Conservation (phyloP, 176 grass and related monocot genomes). For the Cymbopogon citratus region DNA sequence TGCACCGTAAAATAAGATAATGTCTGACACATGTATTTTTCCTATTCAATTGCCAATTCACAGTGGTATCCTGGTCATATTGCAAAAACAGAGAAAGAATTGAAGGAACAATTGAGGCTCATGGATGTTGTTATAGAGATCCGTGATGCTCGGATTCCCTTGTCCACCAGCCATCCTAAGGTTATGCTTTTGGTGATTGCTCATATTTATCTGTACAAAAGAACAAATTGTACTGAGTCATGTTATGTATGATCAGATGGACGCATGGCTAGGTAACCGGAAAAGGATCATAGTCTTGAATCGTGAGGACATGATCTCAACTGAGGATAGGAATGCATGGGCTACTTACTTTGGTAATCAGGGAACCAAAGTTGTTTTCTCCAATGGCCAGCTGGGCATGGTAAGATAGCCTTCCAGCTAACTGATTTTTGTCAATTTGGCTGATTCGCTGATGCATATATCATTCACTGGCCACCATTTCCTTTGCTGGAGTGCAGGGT, state of each 20-base stretch:
- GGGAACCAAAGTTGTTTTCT: constrained; percentile 74
- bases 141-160: constrained; percentile 86
- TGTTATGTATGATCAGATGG: constrained; percentile 59
- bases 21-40: neutral
- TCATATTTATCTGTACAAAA: constrained; percentile 3
- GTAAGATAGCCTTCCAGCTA: constrained; percentile 41
- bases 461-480: neutral
- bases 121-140: constrained; percentile 99
- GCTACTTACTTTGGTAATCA: constrained; percentile 79
- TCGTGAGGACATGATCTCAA: constrained; percentile 92
- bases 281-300: constrained; percentile 95
- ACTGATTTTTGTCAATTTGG: neutral
- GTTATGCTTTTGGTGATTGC: constrained; percentile 33
- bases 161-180: constrained; percentile 94
- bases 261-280: constrained; percentile 81
- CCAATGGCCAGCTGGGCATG: constrained; percentile 95
- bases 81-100: constrained; percentile 94
- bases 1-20: neutral
- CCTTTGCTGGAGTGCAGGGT: constrained; percentile 51
- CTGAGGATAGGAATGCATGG: constrained; percentile 84
- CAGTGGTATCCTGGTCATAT: constrained; percentile 99
- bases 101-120: constrained; percentile 86
- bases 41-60: constrained; percentile 19
- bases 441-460: neutral
- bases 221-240: neutral